phyloP scores from a whole-genome alignment of 2,329 filamentous ascomycete genomes.

The Epichloe gansuensis region DNA sequence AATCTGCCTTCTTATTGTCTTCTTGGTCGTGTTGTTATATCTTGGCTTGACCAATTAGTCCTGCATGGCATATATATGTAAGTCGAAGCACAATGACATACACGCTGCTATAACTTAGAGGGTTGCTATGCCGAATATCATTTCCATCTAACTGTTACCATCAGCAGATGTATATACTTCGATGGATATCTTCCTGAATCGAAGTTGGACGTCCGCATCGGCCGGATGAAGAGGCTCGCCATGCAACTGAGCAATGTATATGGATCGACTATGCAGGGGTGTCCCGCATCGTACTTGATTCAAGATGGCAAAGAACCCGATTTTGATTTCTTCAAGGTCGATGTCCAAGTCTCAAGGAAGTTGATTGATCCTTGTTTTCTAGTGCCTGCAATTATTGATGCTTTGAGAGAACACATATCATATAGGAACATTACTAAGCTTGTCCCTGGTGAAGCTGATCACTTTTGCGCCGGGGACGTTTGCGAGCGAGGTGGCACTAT shows the following conservation, averaged over 20 bases:
- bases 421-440: conserved; percentile 38
- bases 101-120: background rate
- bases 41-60: conserved; percentile 51
- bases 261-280: conserved; percentile 18
- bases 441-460: conserved; percentile 76
- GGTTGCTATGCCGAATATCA: background rate
- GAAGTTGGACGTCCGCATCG: conserved; percentile 51
- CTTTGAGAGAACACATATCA: conserved; percentile 35
- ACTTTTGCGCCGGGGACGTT: conserved; percentile 59
- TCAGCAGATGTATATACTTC: conserved; percentile 58
- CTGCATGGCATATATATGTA: conserved; percentile 50
- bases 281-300: conserved; percentile 12
- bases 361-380: conserved; percentile 53
- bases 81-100: conserved; percentile 6
- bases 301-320: conserved; percentile 4
- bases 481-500: conserved; percentile 41
- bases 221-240: conserved; percentile 47
- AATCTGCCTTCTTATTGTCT: conserved; percentile 50
- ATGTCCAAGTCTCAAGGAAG: conserved; percentile 17
- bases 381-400: conserved; percentile 65
- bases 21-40: conserved; percentile 45
- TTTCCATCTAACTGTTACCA: background rate
- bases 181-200: conserved; percentile 64
- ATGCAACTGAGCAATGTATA: conserved; percentile 39
- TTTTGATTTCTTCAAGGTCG: conserved; percentile 15